Conservation (phyloP, 169 alveolate species). For the Plasmodium cynomolgi region DNA sequence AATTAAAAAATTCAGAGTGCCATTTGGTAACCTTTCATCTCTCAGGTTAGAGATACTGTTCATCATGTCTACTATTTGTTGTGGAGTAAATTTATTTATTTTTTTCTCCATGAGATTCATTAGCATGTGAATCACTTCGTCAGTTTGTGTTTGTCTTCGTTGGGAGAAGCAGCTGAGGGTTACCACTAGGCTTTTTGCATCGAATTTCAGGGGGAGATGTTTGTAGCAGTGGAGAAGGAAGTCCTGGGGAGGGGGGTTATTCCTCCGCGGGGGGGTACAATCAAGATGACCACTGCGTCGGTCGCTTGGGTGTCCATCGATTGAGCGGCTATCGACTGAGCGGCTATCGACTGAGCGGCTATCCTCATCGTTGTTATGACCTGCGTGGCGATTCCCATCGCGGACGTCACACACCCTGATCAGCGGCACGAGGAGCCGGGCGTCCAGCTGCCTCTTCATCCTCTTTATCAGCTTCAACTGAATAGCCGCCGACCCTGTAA, state of each 20-base stretch:
- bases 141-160: background rate
- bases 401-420: background rate
- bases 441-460: slow-evolving; percentile 27
- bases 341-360: too few relatives aligned
- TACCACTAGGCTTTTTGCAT: slow-evolving; percentile 18
- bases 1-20: slow-evolving; percentile 26
- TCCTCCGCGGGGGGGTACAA: background rate
- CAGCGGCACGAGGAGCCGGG: slow-evolving; percentile 37
- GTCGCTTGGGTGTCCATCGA: too few relatives aligned
- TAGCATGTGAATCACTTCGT: slow-evolving; percentile 34
- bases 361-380: background rate
- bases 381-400: background rate
- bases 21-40: slow-evolving; percentile 30
- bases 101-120: slow-evolving; percentile 27
- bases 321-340: background rate
- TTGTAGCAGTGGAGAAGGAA: slow-evolving; percentile 20
- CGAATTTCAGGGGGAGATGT: slow-evolving; percentile 22
- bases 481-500: background rate
- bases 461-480: slow-evolving; percentile 35
- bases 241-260: background rate
- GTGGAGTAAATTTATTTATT: slow-evolving; percentile 37
- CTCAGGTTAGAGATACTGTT: slow-evolving; percentile 24
- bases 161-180: slow-evolving; percentile 46
- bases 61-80: slow-evolving; percentile 24
- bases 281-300: background rate